Percentiles rank a stretch among this genome's conserved stretches.
These are phyloP conservation scores for Boletus bicolor DNA, from an alignment of 768 basidiomycete species.

Conservation along the genomic window DNA sequence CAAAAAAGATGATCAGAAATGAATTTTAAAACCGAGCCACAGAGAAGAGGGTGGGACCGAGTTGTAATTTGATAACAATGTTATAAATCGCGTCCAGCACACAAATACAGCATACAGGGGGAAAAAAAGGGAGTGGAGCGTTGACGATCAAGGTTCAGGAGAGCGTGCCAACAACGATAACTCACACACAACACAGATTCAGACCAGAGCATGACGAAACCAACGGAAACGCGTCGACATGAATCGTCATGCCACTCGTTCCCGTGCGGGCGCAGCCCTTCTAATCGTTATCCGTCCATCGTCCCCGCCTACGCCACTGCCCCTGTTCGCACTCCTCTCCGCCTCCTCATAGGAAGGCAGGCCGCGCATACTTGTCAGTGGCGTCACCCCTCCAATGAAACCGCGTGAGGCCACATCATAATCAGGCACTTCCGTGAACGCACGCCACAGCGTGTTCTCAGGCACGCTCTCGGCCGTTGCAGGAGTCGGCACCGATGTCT, in stretches of 20 bases:
- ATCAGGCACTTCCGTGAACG: slow-evolving; percentile 78
- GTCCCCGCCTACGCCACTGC: neutral
- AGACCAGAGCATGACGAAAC: neutral
- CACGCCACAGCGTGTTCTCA: slow-evolving; percentile 46
- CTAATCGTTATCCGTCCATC: slow-evolving; percentile 13
- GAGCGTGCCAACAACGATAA: neutral
- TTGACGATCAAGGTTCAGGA: too few relatives aligned
- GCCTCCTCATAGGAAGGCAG: slow-evolving; percentile 88
- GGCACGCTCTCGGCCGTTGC: slow-evolving; percentile 19
- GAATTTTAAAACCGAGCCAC: too few relatives aligned
- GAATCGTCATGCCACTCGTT: neutral
- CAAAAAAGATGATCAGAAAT: too few relatives aligned
- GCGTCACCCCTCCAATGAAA: slow-evolving; percentile 89
- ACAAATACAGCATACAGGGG: neutral
- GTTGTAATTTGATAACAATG: neutral
- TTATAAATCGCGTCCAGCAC: neutral
- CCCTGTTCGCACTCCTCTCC: slow-evolving; percentile 10
- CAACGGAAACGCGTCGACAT: neutral
- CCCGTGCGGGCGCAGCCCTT: neutral
- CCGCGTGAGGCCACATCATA: slow-evolving; percentile 83
- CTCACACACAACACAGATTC: neutral
- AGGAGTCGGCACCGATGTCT: slow-evolving; percentile 2
- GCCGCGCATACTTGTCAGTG: slow-evolving; percentile 69
- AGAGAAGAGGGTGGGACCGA: neutral
- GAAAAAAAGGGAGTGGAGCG: neutral